A percentile compares a stretch with the other conserved stretches of the same genome.
These are phyloP conservation scores for Trypanosomatidae sp. DNA, from an alignment of 208 protist genomes.

Conservation along the genomic window DNA sequence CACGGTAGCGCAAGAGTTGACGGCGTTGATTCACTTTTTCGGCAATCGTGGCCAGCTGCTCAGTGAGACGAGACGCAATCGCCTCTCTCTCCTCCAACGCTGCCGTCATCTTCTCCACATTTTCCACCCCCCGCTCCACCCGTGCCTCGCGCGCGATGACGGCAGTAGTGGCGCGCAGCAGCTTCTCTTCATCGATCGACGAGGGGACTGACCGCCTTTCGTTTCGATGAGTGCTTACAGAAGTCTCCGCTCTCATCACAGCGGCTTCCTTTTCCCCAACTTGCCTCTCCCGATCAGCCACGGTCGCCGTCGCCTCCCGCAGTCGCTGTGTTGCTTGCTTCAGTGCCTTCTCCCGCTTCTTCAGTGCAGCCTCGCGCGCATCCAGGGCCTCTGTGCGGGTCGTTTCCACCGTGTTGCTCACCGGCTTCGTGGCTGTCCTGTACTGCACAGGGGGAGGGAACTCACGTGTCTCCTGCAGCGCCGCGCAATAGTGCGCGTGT, in stretches of 20 bases:
- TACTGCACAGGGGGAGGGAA: conserved; percentile 28
- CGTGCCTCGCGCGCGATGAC: conserved; percentile 32
- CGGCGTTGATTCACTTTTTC: conserved; percentile 44
- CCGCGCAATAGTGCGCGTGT: conserved; percentile 46
- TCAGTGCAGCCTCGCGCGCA: conserved; percentile 10
- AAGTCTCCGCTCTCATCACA: not conserved
- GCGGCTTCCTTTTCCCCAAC: conserved; percentile 5
- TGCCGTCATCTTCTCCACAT: conserved; percentile 27
- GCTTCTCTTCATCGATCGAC: conserved; percentile 15
- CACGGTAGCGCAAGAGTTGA: conserved; percentile 15
- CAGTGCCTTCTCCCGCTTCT: conserved; percentile 13
- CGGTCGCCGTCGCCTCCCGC: conserved; percentile 20
- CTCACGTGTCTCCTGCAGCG: conserved; percentile 6
- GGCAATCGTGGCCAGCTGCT: conserved; percentile 59
- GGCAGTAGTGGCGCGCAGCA: conserved; percentile 11
- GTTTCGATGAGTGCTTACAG: not conserved
- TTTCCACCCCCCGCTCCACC: conserved; percentile 23
- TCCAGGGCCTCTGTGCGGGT: not conserved
- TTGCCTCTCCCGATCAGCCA: conserved; percentile 13
- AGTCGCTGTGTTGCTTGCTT: conserved; percentile 22
- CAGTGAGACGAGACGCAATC: conserved; percentile 32
- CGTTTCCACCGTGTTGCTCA: not conserved
- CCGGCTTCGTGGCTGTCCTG: not conserved
- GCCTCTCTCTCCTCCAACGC: conserved; percentile 44
- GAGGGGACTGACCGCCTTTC: not conserved